Evolutionary conservation across 2,329 filamentous ascomycete genomes (phyloP).

Genomic region (Aspergillus texensis): DNA sequence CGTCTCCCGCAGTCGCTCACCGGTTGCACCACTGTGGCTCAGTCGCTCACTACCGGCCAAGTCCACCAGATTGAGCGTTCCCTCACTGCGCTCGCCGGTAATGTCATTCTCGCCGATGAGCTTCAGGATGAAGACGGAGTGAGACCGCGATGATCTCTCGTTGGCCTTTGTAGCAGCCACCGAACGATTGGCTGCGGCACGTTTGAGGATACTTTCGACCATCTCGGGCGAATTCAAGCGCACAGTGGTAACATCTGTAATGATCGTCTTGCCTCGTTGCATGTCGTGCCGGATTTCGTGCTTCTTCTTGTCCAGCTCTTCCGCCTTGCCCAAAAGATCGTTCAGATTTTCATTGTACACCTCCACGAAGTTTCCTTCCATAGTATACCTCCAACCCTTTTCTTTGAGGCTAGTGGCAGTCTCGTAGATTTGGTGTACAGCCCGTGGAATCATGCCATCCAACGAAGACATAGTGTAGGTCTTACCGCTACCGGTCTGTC

Average conservation of each 20-base stretch:
- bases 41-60: conserved; percentile 90
- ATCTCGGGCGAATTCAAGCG: conserved; percentile 75
- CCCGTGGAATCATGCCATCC: conserved; percentile 93
- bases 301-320: conserved; percentile 76
- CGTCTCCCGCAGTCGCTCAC: conserved; percentile 87
- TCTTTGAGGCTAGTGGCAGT: conserved; percentile 81
- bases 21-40: conserved; percentile 82
- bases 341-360: conserved; percentile 98
- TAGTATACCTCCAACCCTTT: conserved; percentile 91
- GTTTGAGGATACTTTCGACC: conserved; percentile 76
- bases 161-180: conserved; percentile 98
- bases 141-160: conserved; percentile 88
- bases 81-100: conserved; percentile 83
- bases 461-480: conserved; percentile 91
- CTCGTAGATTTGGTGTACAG: conserved; percentile 90
- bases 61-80: conserved; percentile 93
- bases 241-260: conserved; percentile 78
- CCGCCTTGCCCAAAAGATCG: conserved; percentile 76
- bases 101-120: conserved; percentile 67
- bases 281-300: conserved; percentile 89
- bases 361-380: conserved; percentile 94
- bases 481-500: conserved; percentile 95
- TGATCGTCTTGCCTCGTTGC: conserved; percentile 75
- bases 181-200: conserved; percentile 82
- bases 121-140: conserved; percentile 91